Evolutionary conservation across 441 rosid species (phyloP).

Genomic region (Adansonia madagascariensis): DNA sequence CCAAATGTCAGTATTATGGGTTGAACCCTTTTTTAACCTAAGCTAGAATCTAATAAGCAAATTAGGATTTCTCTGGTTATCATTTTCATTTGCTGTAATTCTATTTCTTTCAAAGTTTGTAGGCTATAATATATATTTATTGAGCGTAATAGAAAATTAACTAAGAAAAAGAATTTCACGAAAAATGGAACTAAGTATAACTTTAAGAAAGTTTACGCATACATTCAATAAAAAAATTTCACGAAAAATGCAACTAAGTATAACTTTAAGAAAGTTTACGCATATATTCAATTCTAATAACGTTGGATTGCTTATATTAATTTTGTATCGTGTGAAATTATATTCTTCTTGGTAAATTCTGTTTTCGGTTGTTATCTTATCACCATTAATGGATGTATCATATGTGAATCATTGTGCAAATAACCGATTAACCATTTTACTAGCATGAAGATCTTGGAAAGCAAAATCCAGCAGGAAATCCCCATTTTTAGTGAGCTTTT

Average conservation of each 20-base stretch:
- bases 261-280: neutral
- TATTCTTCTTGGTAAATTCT: neutral
- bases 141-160: neutral
- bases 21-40: neutral
- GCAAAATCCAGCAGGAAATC: conserved; percentile 9
- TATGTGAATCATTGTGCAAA: conserved; percentile 6
- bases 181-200: neutral
- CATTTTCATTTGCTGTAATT: neutral
- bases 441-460: neutral
- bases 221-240: no score
- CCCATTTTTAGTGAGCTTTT: neutral
- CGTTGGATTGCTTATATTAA: no score
- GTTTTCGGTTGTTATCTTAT: neutral
- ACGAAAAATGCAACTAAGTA: neutral
- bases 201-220: no score
- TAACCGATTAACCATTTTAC: conserved; percentile 3
- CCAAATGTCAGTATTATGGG: conserved; percentile 12
- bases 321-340: no score
- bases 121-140: neutral
- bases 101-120: neutral
- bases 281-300: no score
- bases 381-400: neutral
- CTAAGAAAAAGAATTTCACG: no score
- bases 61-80: neutral
- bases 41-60: neutral